Evolutionary conservation across 805 yeast genomes (phyloP).

Genomic region (Cyberlindnera maclurae): DNA sequence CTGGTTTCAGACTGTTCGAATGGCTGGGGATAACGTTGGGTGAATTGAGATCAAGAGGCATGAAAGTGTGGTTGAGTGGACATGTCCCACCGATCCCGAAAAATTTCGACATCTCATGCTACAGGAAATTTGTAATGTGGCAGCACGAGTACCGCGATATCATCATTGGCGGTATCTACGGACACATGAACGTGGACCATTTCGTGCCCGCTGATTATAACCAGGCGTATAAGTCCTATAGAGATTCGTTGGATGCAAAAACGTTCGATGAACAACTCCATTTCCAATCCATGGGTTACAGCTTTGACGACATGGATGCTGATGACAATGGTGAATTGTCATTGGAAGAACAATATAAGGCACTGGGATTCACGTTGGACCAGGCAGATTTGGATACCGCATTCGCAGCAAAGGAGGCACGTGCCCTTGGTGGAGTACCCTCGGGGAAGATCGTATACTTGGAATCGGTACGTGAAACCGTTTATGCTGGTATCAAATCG

Average conservation of each 20-base stretch:
- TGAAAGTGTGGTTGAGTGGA: conserved; percentile 84
- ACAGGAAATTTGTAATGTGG: conserved; percentile 74
- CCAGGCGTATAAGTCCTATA: conserved; percentile 47
- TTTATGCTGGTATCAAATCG: conserved; percentile 35
- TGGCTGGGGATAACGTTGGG: conserved; percentile 74
- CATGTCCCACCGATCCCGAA: conserved; percentile 86
- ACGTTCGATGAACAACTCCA: conserved; percentile 26
- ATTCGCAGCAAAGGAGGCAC: conserved; percentile 29
- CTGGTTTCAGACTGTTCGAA: conserved; percentile 68
- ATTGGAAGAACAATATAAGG: conserved; percentile 20
- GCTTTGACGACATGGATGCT: too few relatives aligned
- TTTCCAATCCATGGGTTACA: conserved; percentile 2
- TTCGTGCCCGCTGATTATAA: conserved; percentile 70
- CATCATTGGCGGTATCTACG: conserved; percentile 75
- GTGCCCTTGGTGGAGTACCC: conserved; percentile 58
- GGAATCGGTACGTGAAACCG: conserved; percentile 44
- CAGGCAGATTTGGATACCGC: conserved; percentile 23
- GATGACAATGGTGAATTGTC: conserved; percentile 14
- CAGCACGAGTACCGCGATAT: conserved; percentile 76
- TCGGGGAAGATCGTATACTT: conserved; percentile 58
- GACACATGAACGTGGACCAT: conserved; percentile 89
- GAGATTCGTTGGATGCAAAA: conserved; percentile 13
- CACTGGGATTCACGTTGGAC: conserved; percentile 15
- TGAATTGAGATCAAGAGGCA: conserved; percentile 62
- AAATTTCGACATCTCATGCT: conserved; percentile 67